phyloP scores from a whole-genome alignment of 2,329 filamentous ascomycete species.

The Dryadomyces quercivorus region DNA sequence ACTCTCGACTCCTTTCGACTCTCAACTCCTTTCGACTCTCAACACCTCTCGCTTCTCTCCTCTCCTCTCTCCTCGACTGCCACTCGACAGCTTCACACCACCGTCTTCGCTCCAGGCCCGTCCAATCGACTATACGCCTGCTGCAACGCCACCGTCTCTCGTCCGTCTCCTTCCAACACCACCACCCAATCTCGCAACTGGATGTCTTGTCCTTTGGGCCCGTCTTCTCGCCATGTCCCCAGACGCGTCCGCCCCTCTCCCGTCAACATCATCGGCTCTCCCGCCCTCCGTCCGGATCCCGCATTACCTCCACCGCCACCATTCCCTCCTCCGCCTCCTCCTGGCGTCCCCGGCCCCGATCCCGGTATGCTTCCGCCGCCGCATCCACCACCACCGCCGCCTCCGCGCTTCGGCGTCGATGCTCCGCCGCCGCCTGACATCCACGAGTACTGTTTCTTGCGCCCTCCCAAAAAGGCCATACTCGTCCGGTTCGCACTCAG shows the following conservation, averaged over 20 bases:
- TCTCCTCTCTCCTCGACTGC: too few relatives aligned
- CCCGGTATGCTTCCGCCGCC: slow-evolving; percentile 13
- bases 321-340: slow-evolving; percentile 4
- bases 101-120: slow-evolving; percentile 19
- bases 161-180: slow-evolving; percentile 66
- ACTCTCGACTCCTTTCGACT: too few relatives aligned
- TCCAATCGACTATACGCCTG: slow-evolving; percentile 42
- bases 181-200: slow-evolving; percentile 75
- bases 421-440: slow-evolving; percentile 50
- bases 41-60: too few relatives aligned
- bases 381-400: slow-evolving; percentile 19
- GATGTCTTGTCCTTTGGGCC: slow-evolving; percentile 62
- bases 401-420: slow-evolving; percentile 35
- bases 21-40: too few relatives aligned
- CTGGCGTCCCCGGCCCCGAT: slow-evolving; percentile 21
- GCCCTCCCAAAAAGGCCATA: slow-evolving; percentile 50
- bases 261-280: slow-evolving; percentile 33
- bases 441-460: slow-evolving; percentile 65
- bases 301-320: background rate
- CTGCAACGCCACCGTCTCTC: slow-evolving; percentile 49
- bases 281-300: slow-evolving; percentile 11
- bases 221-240: slow-evolving; percentile 69
- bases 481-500: slow-evolving; percentile 73
- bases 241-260: slow-evolving; percentile 49
- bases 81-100: too few relatives aligned